Conservation (phyloP, 805 yeast genomes). For the Wickerhamomyces mucosus region DNA sequence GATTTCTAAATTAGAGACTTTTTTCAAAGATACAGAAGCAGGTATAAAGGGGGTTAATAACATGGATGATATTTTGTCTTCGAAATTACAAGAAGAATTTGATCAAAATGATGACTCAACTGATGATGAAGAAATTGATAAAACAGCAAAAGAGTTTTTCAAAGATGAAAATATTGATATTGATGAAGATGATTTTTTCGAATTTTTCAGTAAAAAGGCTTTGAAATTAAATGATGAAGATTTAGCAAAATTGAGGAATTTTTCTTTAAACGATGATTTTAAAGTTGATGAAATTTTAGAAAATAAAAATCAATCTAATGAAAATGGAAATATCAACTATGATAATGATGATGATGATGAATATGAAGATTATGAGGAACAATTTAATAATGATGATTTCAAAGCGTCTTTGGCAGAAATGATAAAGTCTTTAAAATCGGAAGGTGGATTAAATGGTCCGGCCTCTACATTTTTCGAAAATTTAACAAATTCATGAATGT, state of each 20-base stretch:
- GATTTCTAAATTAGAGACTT: constrained; percentile 16
- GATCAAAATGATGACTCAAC: constrained; percentile 1
- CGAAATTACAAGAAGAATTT: constrained; percentile 1
- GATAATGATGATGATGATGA: constrained; percentile 11
- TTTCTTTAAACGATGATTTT: constrained; percentile 1
- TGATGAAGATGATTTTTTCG: constrained; percentile 64
- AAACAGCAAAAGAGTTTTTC: constrained; percentile 21
- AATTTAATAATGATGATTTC: constrained; percentile 1
- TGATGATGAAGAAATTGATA: constrained; percentile 16
- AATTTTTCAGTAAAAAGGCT: constrained; percentile 48
- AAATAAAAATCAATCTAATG: constrained; percentile 15
- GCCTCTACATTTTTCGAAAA: constrained; percentile 25
- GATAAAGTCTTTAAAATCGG: constrained; percentile 19
- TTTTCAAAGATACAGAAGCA: constrained; percentile 18
- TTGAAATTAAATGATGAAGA: constrained; percentile 38
- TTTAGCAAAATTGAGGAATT: constrained; percentile 26
- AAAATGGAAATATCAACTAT: constrained; percentile 5
- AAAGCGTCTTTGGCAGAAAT: constrained; percentile 16
- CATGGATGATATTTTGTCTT: constrained; percentile 1
- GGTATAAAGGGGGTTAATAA: constrained; percentile 16
- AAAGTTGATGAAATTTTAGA: constrained; percentile 1
- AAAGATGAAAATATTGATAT: constrained; percentile 31
- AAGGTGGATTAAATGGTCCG: constrained; percentile 25
- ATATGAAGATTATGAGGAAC: constrained; percentile 1
- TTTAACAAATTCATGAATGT: constrained; percentile 3